A percentile compares a stretch with the other conserved stretches of the same genome.
Conservation (phyloP, 495 filamentous ascomycete species). For the Amniculicola lignicola region DNA sequence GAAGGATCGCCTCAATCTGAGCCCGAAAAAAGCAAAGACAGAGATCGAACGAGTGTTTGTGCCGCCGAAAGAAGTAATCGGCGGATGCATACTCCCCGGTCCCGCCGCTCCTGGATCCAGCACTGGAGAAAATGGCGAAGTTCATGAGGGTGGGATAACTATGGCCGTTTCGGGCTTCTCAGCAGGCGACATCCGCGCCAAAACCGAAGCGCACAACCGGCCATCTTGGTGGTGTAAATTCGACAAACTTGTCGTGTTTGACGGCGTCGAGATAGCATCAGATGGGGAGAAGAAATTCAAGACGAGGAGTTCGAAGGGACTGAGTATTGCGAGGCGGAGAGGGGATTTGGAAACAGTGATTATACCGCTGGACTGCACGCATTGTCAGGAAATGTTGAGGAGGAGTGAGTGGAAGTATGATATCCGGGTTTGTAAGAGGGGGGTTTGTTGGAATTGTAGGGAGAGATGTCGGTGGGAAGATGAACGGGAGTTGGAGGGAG, state of each 20-base stretch:
- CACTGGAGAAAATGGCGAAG: too few species aligned
- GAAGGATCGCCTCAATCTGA: conserved; percentile 19
- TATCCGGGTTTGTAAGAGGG: conserved; percentile 22
- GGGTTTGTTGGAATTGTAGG: conserved; percentile 26
- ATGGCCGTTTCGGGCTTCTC: not conserved
- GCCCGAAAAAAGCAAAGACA: conserved; percentile 4
- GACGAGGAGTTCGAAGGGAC: conserved; percentile 21
- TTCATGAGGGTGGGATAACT: too few species aligned
- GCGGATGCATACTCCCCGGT: conserved; percentile 24
- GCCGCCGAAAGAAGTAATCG: conserved; percentile 14
- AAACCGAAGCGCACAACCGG: conserved; percentile 9
- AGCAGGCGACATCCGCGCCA: conserved; percentile 7
- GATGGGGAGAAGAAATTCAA: conserved; percentile 3
- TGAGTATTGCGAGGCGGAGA: conserved; percentile 14
- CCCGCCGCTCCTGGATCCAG: conserved; percentile 4
- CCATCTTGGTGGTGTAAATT: conserved; percentile 30
- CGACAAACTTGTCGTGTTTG: conserved; percentile 24
- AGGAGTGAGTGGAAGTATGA: conserved; percentile 29
- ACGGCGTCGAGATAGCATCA: conserved; percentile 12
- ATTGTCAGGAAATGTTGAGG: conserved; percentile 26
- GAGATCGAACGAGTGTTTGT: conserved; percentile 17
- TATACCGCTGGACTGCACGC: conserved; percentile 26
- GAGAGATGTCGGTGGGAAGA: conserved; percentile 24
- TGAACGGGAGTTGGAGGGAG: not conserved
- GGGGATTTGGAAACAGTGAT: conserved; percentile 14